Conservation (phyloP, 257 asterid genomes). For the Gardenia jasminoides region DNA sequence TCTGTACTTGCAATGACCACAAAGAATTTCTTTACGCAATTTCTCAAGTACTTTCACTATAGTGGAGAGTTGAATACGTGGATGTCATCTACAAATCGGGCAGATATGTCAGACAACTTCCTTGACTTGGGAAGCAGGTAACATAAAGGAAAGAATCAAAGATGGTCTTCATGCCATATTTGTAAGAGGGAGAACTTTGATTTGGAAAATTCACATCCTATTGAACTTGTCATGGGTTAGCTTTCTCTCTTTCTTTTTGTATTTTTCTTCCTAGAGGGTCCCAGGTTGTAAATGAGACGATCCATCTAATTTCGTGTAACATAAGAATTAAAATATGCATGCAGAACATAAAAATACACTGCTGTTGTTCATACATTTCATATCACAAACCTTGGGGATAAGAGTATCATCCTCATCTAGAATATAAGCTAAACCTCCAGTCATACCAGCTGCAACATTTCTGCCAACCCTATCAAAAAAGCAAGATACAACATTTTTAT, state of each 20-base stretch:
- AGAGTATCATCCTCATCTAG: conserved; percentile 94
- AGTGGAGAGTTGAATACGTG: no score
- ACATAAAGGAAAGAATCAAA: background rate
- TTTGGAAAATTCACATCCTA: background rate
- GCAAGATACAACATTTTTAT: conserved; percentile 11
- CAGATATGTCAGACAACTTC: background rate
- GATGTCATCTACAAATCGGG: background rate
- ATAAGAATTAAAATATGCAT: background rate
- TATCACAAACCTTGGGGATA: conserved; percentile 71
- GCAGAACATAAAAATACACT: background rate
- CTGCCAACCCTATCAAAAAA: conserved; percentile 79
- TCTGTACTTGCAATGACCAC: background rate
- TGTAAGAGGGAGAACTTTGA: background rate
- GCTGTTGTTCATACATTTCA: background rate
- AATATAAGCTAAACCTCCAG: conserved; percentile 90
- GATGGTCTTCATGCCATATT: background rate
- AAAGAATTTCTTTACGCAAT: background rate
- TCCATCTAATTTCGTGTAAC: background rate
- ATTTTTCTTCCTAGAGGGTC: no score
- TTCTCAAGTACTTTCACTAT: background rate
- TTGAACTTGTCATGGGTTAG: background rate
- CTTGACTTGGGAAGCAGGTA: background rate
- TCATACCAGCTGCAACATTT: conserved; percentile 99
- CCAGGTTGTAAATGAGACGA: background rate
- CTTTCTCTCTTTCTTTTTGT: no score